Base-by-base conservation (phyloP, 192 early-diverging fungal species). In the Funneliformis mosseae region DNA sequence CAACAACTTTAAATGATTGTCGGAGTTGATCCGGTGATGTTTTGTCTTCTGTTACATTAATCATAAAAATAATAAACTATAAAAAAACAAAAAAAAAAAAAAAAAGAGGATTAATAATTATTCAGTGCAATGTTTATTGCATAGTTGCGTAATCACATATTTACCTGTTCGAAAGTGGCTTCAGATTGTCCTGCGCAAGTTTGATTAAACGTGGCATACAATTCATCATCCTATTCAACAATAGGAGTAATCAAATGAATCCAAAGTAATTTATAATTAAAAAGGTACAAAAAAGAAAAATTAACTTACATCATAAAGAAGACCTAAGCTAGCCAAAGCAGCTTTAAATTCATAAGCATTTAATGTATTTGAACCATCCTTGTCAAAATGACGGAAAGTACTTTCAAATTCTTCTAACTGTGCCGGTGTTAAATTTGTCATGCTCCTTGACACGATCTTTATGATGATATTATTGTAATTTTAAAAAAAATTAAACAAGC, bases 311-410 rank as follows among this genome's bases (percentile, higher is more conserved):
- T 67, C 39, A 55, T 88, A 88, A 70, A 90, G 86, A 39, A 94
- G 87, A 11, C 93, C 94, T 78, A 95, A 84, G 79, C 92, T 93
- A 70, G 93, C 93, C 74, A 98, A 83, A 5, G 95, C 94, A 9
- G 95, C 92, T 64, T 91, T 95, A 88, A 98, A 97, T 85, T 98
- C 96, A 59, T 87, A 84, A 16, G 87, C 84, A 46, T 86, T 88
- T 18, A 98, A 85, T 27, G 91, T 92, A 80, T 98, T 98, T 77
- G 89, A 88, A 66, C 89, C 85, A 84, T 97, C 95, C 67, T 89
- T 95, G 85, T 97, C 96, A 92, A 97, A 97, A 85, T 94, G 90
- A 42, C 93, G 88, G 90, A 98, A 98, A 0, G 95, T 95, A 76
- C 91, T 85, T 81, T 95, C 94, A 78, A 95, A 97, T 84, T 97